Base-by-base conservation (phyloP, 1,284 basidiomycete species). In the Termitomyces sp. region DNA sequence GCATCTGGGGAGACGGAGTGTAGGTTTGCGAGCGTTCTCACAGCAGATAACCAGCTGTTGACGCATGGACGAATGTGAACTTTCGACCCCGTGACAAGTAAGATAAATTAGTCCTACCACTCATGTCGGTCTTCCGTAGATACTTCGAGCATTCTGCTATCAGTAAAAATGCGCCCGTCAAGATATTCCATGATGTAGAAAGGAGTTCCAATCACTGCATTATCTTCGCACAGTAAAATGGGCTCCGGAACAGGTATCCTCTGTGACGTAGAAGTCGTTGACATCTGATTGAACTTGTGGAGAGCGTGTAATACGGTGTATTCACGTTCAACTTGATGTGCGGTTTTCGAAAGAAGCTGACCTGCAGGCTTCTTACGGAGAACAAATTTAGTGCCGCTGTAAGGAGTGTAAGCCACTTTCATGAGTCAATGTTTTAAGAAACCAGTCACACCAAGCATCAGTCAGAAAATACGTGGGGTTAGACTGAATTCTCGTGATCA, bases 121-220 rank as follows among this genome's bases (percentile, higher is more conserved):
- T 88, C 82, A 50, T 76, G 74, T 60, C 89, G 73, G 63, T 90
- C 86, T 49, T 81, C 66, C 7, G 78, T 73, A 36, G 77, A 67
- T 5, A 93, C 72, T 60, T 88, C 83, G 0, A 81, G 81, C 84
- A 98, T 88, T 54, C 82, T 73, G 12, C 83, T 76, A 68, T 98
- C 88, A 7, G 91, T 90, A 72, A 98, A 98, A 65, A 98, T 96
- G 42, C 96, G 79, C 0, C 95, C 96, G 45, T 94, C 84, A 49
- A 98, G 68, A 67, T 91, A 98, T 68, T 96, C 88, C 95, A 98
- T 98, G 38, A 98, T 79, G 68, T 98, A 98, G 73, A 98, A 98
- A 0, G 90, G 82, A 31, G 93, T 93, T 0, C 94, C 96, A 17
- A 96, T 79, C 21, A 98, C 80, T 2, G 71, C 65, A 30, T 65